Conservation (phyloP, 2,329 filamentous ascomycete genomes). For the Pezicula rhizophila region DNA sequence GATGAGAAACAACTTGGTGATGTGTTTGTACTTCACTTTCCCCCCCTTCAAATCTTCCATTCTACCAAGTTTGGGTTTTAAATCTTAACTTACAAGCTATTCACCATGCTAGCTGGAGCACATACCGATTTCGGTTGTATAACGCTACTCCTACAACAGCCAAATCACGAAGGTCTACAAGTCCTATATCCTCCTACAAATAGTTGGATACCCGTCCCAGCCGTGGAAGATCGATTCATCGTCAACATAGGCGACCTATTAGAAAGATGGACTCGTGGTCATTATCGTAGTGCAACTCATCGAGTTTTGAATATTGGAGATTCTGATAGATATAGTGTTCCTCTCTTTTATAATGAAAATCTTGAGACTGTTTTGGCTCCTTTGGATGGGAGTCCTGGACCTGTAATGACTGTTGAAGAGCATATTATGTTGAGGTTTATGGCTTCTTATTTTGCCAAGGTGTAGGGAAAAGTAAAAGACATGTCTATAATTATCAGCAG, state of each 20-base stretch:
- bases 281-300: conserved; percentile 44
- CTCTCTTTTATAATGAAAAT: conserved; percentile 48
- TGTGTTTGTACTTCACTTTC: neutral
- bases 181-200: conserved; percentile 37
- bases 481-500: too few relatives aligned
- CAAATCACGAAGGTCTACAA: conserved; percentile 38
- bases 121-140: conserved; percentile 48
- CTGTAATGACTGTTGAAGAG: conserved; percentile 7
- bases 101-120: conserved; percentile 29
- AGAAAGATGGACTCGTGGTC: conserved; percentile 38
- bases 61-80: too few relatives aligned
- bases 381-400: conserved; percentile 5
- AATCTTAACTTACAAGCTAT: neutral
- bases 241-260: conserved; percentile 44
- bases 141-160: conserved; percentile 46
- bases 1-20: conserved; percentile 3
- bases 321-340: conserved; percentile 43
- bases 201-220: conserved; percentile 36
- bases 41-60: too few relatives aligned
- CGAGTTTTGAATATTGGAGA: conserved; percentile 44
- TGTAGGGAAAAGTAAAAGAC: too few relatives aligned
- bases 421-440: conserved; percentile 7
- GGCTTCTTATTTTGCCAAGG: too few relatives aligned
- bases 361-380: conserved; percentile 27
- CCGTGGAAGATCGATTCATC: conserved; percentile 36